A percentile compares a stretch with the other conserved stretches of the same genome.
Conservation (phyloP, 768 basidiomycete species). For the Boletus barrowsii region DNA sequence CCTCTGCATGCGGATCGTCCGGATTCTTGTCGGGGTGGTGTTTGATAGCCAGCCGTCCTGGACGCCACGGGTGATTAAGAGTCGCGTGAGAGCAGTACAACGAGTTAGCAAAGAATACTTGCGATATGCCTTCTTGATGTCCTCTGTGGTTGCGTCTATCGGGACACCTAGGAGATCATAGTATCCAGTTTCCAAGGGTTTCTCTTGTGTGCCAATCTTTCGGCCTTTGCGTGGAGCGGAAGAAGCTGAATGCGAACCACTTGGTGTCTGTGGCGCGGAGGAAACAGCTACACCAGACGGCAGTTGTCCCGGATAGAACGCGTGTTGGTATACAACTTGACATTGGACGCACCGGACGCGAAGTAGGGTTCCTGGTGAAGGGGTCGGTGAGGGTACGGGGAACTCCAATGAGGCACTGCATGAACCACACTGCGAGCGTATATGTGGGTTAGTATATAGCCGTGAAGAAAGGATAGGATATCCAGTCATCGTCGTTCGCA, state of each 20-base stretch:
- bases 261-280: constrained; percentile 14
- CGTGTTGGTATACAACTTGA: constrained; percentile 53
- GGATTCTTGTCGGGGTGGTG: constrained; percentile 93
- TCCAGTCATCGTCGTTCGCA: constrained; percentile 39
- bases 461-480: constrained; percentile 60
- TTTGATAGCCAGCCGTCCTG: constrained; percentile 84
- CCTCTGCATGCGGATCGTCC: constrained; percentile 80
- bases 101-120: constrained; percentile 7
- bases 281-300: constrained; percentile 26
- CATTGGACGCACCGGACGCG: constrained; percentile 73
- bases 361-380: constrained; percentile 56
- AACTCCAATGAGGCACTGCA: constrained; percentile 66
- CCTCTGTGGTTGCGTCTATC: constrained; percentile 72
- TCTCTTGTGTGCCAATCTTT: constrained; percentile 86
- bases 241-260: constrained; percentile 20
- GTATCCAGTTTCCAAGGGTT: constrained; percentile 86
- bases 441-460: constrained; percentile 57
- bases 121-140: constrained; percentile 92
- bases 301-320: constrained; percentile 66
- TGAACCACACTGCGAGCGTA: constrained; percentile 56
- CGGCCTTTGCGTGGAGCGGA: constrained; percentile 46
- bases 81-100: not conserved
- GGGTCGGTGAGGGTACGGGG: constrained; percentile 56
- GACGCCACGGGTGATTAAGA: not conserved
- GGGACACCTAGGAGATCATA: constrained; percentile 82